Percentiles rank a stretch among this genome's conserved stretches.
These are phyloP conservation scores for Massarina eburnea DNA, from an alignment of 2,329 filamentous ascomycete genomes.

Conservation along the genomic window DNA sequence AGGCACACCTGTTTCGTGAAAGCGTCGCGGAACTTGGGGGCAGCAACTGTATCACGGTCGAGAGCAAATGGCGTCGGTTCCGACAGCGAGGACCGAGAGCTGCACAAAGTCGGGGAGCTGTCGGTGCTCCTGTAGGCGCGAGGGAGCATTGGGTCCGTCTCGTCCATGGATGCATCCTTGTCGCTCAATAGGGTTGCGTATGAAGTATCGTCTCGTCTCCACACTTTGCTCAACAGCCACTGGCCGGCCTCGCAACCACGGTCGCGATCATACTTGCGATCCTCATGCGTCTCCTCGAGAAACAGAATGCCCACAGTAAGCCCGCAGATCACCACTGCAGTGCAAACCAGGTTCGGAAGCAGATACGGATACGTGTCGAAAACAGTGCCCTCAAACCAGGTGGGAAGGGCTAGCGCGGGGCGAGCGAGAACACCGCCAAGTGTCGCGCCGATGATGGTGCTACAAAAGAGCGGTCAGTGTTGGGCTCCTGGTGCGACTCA, in stretches of 20 bases:
- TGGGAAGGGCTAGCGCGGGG: slow-evolving; percentile 80
- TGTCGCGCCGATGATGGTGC: slow-evolving; percentile 87
- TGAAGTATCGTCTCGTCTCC: slow-evolving; percentile 22
- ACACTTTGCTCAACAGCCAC: slow-evolving; percentile 57
- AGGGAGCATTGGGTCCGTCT: slow-evolving; percentile 63
- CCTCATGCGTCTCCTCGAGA: slow-evolving; percentile 88
- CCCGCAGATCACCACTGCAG: slow-evolving; percentile 73
- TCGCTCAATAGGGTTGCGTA: slow-evolving; percentile 25
- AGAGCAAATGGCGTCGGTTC: slow-evolving; percentile 39
- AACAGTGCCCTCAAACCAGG: slow-evolving; percentile 72
- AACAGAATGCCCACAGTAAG: slow-evolving; percentile 81
- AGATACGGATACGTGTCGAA: slow-evolving; percentile 90
- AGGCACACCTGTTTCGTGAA: slow-evolving; percentile 85
- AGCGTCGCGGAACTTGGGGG: slow-evolving; percentile 52
- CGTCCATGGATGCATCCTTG: slow-evolving; percentile 56
- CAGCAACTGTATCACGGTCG: slow-evolving; percentile 26
- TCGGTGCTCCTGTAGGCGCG: slow-evolving; percentile 61
- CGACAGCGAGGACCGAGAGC: slow-evolving; percentile 33
- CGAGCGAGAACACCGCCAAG: slow-evolving; percentile 88
- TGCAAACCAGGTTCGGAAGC: slow-evolving; percentile 88
- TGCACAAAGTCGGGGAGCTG: slow-evolving; percentile 54
- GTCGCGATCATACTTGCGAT: slow-evolving; percentile 76
- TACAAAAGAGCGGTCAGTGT: slow-evolving; percentile 43
- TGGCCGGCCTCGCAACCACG: slow-evolving; percentile 74
- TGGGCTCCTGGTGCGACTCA: slow-evolving; percentile 10